Conservation (phyloP, 768 basidiomycete species). For the Rhodotorula kratochvilovae region DNA sequence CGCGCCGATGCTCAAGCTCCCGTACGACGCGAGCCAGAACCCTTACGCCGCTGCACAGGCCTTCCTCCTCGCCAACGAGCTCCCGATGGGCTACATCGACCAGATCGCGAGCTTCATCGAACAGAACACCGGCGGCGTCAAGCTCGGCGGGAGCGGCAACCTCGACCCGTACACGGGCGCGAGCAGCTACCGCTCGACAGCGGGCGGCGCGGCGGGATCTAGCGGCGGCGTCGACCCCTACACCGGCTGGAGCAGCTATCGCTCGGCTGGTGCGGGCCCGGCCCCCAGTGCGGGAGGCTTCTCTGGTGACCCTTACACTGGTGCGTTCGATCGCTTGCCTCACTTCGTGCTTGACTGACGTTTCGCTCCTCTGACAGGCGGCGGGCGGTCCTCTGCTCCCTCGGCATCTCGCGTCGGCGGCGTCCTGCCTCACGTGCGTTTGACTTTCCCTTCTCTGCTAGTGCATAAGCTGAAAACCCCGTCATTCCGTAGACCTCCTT, state of each 20-base stretch:
- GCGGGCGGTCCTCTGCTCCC: conserved; percentile 15
- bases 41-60: conserved; percentile 81
- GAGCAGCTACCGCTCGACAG: conserved; percentile 28
- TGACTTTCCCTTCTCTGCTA: not conserved
- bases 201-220: not conserved
- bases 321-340: not conserved
- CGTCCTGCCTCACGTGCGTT: conserved; percentile 31
- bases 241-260: conserved; percentile 59
- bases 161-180: conserved; percentile 87
- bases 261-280: not conserved
- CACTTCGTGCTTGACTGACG: not conserved
- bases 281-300: not conserved
- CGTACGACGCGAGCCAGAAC: conserved; percentile 85
- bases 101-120: conserved; percentile 90
- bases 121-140: conserved; percentile 76
- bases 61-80: conserved; percentile 76
- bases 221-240: conserved; percentile 65
- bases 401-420: not conserved
- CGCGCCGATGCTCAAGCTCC: conserved; percentile 83
- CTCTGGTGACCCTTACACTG: conserved; percentile 34
- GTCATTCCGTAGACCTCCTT: conserved; percentile 40
- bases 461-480: too few species aligned
- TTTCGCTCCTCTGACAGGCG: conserved; percentile 4
- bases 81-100: conserved; percentile 76
- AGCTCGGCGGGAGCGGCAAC: conserved; percentile 52